phyloP scores from a whole-genome alignment of 306 rosid species.

The Vachellia collinsii region DNA sequence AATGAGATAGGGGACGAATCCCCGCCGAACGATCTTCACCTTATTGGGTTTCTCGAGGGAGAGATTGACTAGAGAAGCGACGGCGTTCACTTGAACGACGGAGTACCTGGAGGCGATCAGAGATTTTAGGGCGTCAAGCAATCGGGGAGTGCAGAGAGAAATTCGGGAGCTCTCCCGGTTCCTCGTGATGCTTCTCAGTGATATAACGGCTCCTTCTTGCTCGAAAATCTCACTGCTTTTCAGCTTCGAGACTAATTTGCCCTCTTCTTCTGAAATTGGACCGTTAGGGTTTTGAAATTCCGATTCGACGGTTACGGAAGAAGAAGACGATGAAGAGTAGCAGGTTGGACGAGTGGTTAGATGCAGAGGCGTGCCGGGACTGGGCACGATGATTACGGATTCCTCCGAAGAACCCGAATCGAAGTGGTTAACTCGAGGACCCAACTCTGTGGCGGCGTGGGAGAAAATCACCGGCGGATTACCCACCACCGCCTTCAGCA shows the following conservation, averaged over 20 bases:
- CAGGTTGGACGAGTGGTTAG: conserved; percentile 73
- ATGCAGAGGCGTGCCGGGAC: conserved; percentile 66
- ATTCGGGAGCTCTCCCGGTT: conserved; percentile 58
- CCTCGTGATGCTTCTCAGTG: conserved; percentile 65
- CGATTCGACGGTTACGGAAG: conserved; percentile 44
- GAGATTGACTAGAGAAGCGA: conserved; percentile 81
- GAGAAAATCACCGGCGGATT: conserved; percentile 64
- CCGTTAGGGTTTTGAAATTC: conserved; percentile 53
- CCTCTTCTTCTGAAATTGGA: conserved; percentile 55
- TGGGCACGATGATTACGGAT: conserved; percentile 47
- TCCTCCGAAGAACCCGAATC: conserved; percentile 61
- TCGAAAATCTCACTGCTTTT: conserved; percentile 60
- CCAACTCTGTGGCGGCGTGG: conserved; percentile 87
- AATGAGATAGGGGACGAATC: conserved; percentile 68
- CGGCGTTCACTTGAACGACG: conserved; percentile 72
- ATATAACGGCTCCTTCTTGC: conserved; percentile 69
- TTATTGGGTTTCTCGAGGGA: conserved; percentile 81
- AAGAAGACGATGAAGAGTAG: conserved; percentile 67
- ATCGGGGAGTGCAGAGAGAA: conserved; percentile 60
- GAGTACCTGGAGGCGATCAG: conserved; percentile 60
- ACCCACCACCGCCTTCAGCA: conserved; percentile 67
- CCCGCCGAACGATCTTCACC: conserved; percentile 81
- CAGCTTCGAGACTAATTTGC: conserved; percentile 45
- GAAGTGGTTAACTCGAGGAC: conserved; percentile 60
- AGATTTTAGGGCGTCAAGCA: conserved; percentile 53